A percentile compares a stretch with the other conserved stretches of the same genome.
These are phyloP conservation scores for Oryza officinalis DNA, from an alignment of 176 grass and related monocot genomes.

Conservation along the genomic window DNA sequence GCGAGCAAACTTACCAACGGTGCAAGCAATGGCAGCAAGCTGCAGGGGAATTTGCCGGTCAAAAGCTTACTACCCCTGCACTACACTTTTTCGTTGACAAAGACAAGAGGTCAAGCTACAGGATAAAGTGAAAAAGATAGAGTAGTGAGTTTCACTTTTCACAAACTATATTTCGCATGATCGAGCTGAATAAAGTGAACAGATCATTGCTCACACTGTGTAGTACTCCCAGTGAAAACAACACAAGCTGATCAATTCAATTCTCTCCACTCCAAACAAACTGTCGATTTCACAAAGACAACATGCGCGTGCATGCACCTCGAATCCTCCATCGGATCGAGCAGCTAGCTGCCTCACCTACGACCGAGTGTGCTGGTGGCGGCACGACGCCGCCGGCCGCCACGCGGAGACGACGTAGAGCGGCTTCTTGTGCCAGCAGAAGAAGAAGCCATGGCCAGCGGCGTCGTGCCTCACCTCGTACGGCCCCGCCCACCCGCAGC, in stretches of 20 bases:
- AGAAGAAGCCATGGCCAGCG: constrained; percentile 39
- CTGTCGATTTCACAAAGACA: too few species aligned
- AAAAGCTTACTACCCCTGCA: neutral
- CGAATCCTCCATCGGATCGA: neutral
- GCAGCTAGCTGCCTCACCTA: neutral
- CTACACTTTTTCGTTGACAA: neutral
- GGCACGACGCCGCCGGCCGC: constrained; percentile 27
- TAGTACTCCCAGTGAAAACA: too few species aligned
- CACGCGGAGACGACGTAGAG: constrained; percentile 57
- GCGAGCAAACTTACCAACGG: neutral
- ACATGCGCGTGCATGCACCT: too few species aligned
- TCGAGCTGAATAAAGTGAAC: too few species aligned
- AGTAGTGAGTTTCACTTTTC: neutral
- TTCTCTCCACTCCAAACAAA: too few species aligned
- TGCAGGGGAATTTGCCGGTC: neutral
- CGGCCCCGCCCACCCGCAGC: constrained; percentile 38
- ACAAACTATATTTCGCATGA: too few species aligned
- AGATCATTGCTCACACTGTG: too few species aligned
- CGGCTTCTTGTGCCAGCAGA: constrained; percentile 55
- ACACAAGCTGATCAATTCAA: too few species aligned
- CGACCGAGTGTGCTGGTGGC: neutral
- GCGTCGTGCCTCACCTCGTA: constrained; percentile 55
- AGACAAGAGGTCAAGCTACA: neutral
- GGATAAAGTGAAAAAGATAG: neutral
- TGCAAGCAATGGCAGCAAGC: neutral